A percentile compares a stretch with the other conserved stretches of the same genome.
These are phyloP conservation scores for Skeletonema tropicum DNA, from an alignment of 108 stramenopile genomes.

Conservation along the genomic window DNA sequence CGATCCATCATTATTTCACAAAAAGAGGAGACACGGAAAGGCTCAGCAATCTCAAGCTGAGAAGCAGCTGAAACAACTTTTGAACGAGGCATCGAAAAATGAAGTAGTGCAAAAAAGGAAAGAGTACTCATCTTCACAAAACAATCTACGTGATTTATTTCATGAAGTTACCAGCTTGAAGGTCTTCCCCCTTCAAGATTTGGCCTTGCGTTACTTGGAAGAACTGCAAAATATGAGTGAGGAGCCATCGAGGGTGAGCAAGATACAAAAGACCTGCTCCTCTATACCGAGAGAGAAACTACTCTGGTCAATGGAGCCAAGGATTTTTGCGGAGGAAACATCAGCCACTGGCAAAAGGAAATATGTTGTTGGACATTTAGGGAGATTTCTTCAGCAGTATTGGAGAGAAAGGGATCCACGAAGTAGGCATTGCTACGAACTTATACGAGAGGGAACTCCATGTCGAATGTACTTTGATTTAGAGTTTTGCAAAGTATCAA, in stretches of 20 bases:
- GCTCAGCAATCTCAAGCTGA: constrained; percentile 13
- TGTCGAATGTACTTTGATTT: constrained; percentile 97
- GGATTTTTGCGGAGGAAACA: constrained; percentile 85
- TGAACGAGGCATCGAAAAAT: constrained; percentile 33
- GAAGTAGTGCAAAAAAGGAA: constrained; percentile 32
- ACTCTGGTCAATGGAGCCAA: constrained; percentile 86
- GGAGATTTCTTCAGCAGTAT: constrained; percentile 77
- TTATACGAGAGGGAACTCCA: constrained; percentile 89
- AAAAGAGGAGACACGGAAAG: constrained; percentile 6
- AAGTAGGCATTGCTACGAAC: constrained; percentile 90
- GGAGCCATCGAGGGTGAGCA: background rate
- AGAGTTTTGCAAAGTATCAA: constrained; percentile 79
- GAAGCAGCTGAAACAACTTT: constrained; percentile 19
- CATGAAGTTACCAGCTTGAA: constrained; percentile 61
- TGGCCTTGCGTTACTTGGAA: constrained; percentile 53
- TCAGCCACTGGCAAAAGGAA: constrained; percentile 74
- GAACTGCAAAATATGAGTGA: constrained; percentile 6
- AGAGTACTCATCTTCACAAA: constrained; percentile 30
- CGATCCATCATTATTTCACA: constrained; percentile 43
- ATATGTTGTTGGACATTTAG: constrained; percentile 82
- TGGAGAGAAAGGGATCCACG: constrained; percentile 69
- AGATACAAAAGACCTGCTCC: constrained; percentile 22
- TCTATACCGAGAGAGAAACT: background rate
- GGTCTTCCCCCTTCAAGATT: constrained; percentile 81
- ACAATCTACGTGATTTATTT: constrained; percentile 55